Evolutionary conservation across 345 rosid species (phyloP), one percentile per base, ranked within the genome.

Genomic region (Citrus inodora): DNA sequence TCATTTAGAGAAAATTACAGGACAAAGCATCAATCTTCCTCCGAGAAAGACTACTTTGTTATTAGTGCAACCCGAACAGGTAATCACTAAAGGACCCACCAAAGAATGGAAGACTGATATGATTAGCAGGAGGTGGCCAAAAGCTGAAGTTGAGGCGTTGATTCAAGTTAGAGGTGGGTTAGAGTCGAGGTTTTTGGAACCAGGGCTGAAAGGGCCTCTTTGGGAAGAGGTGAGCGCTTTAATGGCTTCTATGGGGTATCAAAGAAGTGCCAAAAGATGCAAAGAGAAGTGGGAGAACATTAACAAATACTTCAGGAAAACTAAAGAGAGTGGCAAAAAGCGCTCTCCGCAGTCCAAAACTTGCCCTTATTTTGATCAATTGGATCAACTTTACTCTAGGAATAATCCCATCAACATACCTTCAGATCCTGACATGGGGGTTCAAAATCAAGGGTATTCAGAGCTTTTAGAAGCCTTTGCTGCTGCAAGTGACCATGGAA

Each of bases 221-320:
- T 87, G 90, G 87, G 90, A 85, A 55, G 88, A 87, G 66, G 84
- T 82, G 22, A 81, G 88, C 55, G 62, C 77, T 67, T 71, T 74
- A 46, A 85, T 87, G 88, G 79, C 73, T 65, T 82, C 87, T 21
- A 68, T 78, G 78, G 90, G 90, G 22, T 87, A 85, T 25, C 83
- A 76, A 53, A 85, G 88, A 79, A 82, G 86, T 82, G 90, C 88
- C 33, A 85, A 78, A 78, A 83, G 82, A 56, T 87, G 88, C 78
- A 87, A 87, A 81, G 86, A 87, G 70, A 87, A 87, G 60, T 87
- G 89, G 89, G 89, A 87, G 74, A 87, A 87, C 76, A 85, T 85
- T 30, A 87, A 85, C 82, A 87, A 85, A 73, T 87, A 87, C 61
- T 87, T 83, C 46, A 83, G 77, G 77, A 87, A 83, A 71, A 77